A percentile compares a stretch with the other conserved stretches of the same genome.
Evolutionary conservation across 2,329 filamentous ascomycete genomes (phyloP).

Genomic region (Aspergillus sp.): DNA sequence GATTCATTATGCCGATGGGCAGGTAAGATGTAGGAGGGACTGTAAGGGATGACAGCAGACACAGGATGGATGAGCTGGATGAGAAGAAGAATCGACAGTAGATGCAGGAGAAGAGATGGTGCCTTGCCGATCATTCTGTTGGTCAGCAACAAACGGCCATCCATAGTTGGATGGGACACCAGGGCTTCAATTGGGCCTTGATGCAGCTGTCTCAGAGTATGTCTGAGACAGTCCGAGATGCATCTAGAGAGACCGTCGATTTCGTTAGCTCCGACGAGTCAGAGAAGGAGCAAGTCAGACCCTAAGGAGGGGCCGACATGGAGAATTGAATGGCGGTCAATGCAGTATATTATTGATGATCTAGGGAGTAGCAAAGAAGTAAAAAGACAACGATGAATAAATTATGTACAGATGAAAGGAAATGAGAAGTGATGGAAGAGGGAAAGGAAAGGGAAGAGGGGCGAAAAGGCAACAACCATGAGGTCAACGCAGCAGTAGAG

Average conservation of each 20-base stretch:
- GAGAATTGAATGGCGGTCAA: background rate
- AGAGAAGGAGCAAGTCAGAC: slow-evolving; percentile 5
- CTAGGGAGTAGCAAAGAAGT: too few species aligned
- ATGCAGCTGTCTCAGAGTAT: background rate
- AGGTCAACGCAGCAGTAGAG: background rate
- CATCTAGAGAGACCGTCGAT: slow-evolving; percentile 13
- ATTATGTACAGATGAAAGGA: too few species aligned
- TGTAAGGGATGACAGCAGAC: slow-evolving; percentile 62
- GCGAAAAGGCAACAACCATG: background rate
- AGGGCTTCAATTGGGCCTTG: background rate
- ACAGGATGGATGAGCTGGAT: slow-evolving; percentile 15
- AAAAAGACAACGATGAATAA: too few species aligned
- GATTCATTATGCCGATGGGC: slow-evolving; percentile 46
- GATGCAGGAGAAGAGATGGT: slow-evolving; percentile 5
- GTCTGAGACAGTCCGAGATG: slow-evolving; percentile 3
- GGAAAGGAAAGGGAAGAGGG: background rate
- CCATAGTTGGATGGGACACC: slow-evolving; percentile 8
- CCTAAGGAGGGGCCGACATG: slow-evolving; percentile 6
- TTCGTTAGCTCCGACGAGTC: slow-evolving; percentile 7
- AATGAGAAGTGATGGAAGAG: background rate
- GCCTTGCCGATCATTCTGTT: slow-evolving; percentile 6
- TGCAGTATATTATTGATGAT: too few species aligned
- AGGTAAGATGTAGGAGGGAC: slow-evolving; percentile 68
- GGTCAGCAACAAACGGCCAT: slow-evolving; percentile 8
- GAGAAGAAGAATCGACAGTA: slow-evolving; percentile 9